Evolutionary conservation across 2,329 filamentous ascomycete genomes (phyloP).

Genomic region (Rasamsonia emersonii): DNA sequence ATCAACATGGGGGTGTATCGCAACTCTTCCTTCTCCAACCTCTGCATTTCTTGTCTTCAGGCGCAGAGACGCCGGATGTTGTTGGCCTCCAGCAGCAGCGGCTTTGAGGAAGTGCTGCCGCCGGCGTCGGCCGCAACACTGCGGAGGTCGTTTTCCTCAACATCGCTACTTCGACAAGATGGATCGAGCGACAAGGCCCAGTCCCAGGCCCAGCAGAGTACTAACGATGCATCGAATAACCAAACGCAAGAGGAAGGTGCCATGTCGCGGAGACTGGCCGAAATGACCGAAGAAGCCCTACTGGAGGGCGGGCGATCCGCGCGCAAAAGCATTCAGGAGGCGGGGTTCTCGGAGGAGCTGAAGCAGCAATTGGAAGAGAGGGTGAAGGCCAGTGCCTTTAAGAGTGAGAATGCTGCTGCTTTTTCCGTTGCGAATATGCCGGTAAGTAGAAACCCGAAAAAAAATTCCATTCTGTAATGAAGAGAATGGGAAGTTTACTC

Average conservation of each 20-base stretch:
- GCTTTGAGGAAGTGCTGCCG: neutral
- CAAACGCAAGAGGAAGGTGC: slow-evolving; percentile 41
- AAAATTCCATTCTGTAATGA: neutral
- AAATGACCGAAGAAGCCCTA: slow-evolving; percentile 53
- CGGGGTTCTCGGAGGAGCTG: slow-evolving; percentile 54
- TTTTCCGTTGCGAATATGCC: slow-evolving; percentile 48
- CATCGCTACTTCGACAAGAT: slow-evolving; percentile 16
- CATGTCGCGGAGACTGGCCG: slow-evolving; percentile 48
- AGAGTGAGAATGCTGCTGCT: slow-evolving; percentile 43
- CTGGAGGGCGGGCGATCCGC: slow-evolving; percentile 47
- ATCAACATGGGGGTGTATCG: too few relatives aligned
- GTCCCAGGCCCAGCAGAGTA: too few relatives aligned
- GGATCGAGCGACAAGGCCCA: slow-evolving; percentile 11
- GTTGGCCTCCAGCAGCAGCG: too few relatives aligned
- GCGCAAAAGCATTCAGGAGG: slow-evolving; percentile 50
- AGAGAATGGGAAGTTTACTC: slow-evolving; percentile 1
- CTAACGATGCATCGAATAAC: slow-evolving; percentile 8
- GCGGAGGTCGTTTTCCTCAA: slow-evolving; percentile 10
- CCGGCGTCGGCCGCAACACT: neutral
- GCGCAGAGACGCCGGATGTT: slow-evolving; percentile 3
- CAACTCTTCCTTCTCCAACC: too few relatives aligned
- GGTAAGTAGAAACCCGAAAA: slow-evolving; percentile 19
- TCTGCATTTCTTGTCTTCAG: slow-evolving; percentile 5
- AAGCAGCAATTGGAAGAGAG: slow-evolving; percentile 51
- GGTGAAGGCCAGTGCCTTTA: slow-evolving; percentile 48